Evolutionary conservation across 73 alveolate genomes (phyloP).

Genomic region (Tetrahymena malaccensis): DNA sequence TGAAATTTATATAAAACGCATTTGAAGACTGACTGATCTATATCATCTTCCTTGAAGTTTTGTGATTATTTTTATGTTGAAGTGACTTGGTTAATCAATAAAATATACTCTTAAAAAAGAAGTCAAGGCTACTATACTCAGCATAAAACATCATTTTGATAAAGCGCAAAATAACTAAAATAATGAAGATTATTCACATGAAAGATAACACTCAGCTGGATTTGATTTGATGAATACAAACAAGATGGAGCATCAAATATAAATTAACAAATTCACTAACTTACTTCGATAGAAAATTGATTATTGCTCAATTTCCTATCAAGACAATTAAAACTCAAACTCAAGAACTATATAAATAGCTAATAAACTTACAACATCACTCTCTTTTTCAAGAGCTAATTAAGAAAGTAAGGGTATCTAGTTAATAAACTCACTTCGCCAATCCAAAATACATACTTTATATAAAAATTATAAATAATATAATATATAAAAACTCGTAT

Average conservation of each 20-base stretch:
- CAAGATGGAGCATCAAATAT: neutral
- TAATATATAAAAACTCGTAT: neutral
- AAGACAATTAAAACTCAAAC: neutral
- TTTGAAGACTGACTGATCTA: neutral
- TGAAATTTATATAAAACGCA: no score
- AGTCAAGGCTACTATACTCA: neutral
- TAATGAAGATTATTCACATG: no score
- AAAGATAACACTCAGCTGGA: neutral
- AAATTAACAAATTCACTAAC: neutral
- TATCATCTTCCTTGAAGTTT: neutral
- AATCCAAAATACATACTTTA: neutral
- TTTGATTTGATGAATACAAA: neutral
- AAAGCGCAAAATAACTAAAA: neutral
- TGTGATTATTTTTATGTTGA: neutral
- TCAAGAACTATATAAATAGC: neutral
- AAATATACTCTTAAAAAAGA: no score
- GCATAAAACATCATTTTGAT: neutral
- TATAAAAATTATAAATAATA: neutral
- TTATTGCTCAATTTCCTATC: neutral
- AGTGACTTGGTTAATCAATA: no score
- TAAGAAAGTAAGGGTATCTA: neutral
- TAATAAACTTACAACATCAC: neutral
- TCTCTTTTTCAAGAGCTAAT: neutral
- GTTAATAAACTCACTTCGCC: neutral
- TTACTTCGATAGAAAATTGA: neutral